phyloP scores from a whole-genome alignment of 164 flowering plant species.

The Paratinospora sagittata region DNA sequence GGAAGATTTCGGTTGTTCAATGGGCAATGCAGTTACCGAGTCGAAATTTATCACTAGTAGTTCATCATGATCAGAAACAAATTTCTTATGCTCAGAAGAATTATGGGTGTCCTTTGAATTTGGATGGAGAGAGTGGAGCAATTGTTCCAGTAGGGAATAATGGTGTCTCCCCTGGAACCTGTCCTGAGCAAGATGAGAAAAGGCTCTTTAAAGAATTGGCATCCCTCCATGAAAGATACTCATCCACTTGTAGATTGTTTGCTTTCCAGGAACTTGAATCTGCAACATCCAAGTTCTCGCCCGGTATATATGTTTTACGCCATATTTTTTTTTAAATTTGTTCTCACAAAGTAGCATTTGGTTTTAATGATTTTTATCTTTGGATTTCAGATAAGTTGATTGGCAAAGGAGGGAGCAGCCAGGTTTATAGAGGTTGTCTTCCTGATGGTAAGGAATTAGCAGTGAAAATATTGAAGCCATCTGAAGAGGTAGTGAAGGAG shows the following conservation, averaged over 20 bases:
- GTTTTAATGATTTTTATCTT: not conserved
- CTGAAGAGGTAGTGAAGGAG: constrained; percentile 64
- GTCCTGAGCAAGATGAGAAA: constrained; percentile 20
- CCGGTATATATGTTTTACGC: constrained; percentile 42
- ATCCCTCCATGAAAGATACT: constrained; percentile 60
- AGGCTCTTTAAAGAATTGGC: constrained; percentile 51
- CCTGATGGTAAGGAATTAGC: constrained; percentile 81
- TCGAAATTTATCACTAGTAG: constrained; percentile 23
- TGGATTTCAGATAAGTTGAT: constrained; percentile 62
- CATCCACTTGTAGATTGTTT: constrained; percentile 72
- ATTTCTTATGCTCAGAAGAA: constrained; percentile 7
- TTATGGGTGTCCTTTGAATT: constrained; percentile 10
- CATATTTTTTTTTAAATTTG: not conserved
- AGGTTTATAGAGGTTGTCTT: constrained; percentile 74
- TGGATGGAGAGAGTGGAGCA: constrained; percentile 51
- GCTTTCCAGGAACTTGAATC: constrained; percentile 52
- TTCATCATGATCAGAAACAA: constrained; percentile 29
- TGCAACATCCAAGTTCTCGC: constrained; percentile 63
- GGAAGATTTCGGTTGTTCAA: constrained; percentile 60
- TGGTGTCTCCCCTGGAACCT: constrained; percentile 19
- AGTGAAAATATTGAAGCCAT: constrained; percentile 72
- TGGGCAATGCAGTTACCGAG: constrained; percentile 65
- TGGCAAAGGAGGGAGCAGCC: constrained; percentile 90
- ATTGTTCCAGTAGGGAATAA: constrained; percentile 47
- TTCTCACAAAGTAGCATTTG: not conserved